These are phyloP conservation scores for Blastomyces parvus DNA, from an alignment of 2,329 filamentous ascomycete genomes.

Conservation along the genomic window DNA sequence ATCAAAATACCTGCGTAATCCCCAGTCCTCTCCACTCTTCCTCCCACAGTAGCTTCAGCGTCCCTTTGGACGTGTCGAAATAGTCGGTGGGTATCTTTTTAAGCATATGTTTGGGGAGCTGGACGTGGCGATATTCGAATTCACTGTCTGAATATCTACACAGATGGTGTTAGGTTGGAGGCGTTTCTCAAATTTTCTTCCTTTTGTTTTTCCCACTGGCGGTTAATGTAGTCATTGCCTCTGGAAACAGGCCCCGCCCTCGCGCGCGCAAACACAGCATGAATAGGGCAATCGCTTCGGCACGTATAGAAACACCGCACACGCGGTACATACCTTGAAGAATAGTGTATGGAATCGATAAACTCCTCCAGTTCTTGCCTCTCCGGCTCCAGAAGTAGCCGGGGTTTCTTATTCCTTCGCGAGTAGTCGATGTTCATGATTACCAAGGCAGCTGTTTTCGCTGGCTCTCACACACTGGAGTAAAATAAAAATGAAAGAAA, in stretches of 20 bases:
- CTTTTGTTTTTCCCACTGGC: background rate
- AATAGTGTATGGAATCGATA: constrained; percentile 91
- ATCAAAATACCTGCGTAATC: constrained; percentile 71
- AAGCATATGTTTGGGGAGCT: constrained; percentile 95
- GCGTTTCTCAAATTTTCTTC: background rate
- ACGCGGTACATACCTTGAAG: constrained; percentile 56
- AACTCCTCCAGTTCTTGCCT: constrained; percentile 80
- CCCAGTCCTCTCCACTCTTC: constrained; percentile 96
- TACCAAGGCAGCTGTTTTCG: background rate
- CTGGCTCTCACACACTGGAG: background rate
- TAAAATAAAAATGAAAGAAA: background rate
- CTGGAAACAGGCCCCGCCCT: too few species aligned
- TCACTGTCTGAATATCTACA: constrained; percentile 80
- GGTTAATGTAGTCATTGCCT: too few species aligned
- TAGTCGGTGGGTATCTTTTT: constrained; percentile 94
- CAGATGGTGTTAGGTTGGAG: background rate
- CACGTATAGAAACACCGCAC: background rate
- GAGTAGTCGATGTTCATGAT: constrained; percentile 61
- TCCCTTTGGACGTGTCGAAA: constrained; percentile 80
- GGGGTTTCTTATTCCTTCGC: constrained; percentile 78
- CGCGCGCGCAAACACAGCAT: too few species aligned
- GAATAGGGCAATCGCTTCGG: too few species aligned
- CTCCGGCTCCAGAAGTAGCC: constrained; percentile 71
- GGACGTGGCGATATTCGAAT: constrained; percentile 95
- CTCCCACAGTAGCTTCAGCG: constrained; percentile 92